These are phyloP conservation scores for Telfairia occidentalis DNA, from an alignment of 331 rosid genomes.

Conservation along the genomic window DNA sequence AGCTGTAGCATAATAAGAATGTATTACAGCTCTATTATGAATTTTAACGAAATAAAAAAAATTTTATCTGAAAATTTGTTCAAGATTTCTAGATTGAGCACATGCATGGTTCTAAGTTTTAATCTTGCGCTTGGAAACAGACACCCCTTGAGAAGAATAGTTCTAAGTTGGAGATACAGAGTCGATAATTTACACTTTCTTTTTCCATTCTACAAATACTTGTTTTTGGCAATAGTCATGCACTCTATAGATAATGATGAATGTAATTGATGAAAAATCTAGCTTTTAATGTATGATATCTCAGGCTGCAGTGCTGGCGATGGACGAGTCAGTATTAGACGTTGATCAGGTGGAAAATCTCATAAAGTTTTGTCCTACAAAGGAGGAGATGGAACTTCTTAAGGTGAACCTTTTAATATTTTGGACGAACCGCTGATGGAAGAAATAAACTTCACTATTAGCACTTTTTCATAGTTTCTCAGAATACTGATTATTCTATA, in stretches of 20 bases:
- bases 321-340: slow-evolving; percentile 89
- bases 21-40: background rate
- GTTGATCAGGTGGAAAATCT: slow-evolving; percentile 97
- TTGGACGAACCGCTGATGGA: background rate
- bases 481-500: background rate
- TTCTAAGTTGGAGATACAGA: background rate
- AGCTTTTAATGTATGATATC: slow-evolving; percentile 11
- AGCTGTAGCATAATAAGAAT: background rate
- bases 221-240: background rate
- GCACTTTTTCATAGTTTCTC: background rate
- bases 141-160: background rate
- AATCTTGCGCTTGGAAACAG: background rate
- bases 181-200: background rate
- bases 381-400: slow-evolving; percentile 98
- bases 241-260: background rate
- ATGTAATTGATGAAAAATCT: background rate
- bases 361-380: slow-evolving; percentile 93
- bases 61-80: background rate
- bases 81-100: background rate
- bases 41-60: background rate
- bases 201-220: background rate
- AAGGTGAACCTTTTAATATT: slow-evolving; percentile 42
- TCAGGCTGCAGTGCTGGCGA: slow-evolving; percentile 92
- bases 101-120: background rate
- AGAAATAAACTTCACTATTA: background rate